Base-by-base conservation (phyloP, 2,329 filamentous ascomycete species). In the Knufia fluminis region DNA sequence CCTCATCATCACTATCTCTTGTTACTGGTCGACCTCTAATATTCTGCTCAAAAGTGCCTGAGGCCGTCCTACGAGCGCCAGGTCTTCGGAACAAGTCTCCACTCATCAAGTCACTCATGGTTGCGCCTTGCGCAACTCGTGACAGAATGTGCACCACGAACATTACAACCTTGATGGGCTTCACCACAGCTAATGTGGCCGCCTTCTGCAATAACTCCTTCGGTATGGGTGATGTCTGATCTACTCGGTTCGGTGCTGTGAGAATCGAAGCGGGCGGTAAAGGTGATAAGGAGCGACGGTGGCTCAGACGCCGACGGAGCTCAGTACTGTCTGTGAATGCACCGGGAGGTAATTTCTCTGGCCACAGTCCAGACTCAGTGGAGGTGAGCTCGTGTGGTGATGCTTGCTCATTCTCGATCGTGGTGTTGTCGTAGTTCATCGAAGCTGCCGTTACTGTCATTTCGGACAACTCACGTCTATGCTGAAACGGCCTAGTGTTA, bases 111-210 rank as follows among this genome's bases (percentile, higher is more conserved):
- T 63, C 54, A 58, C 58, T 49, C 59, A 62, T 33, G 20, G 66
- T 64, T 4, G 64, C 65, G 3, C 72, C 72, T 40, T 67, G 67
- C 1, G 82, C 77, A 54, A 95, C 87, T 54, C 79, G 81, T 0
- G 85, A 82, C 1, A 89, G 86, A 50, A 95, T 86, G 49, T 81
- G 80, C 3, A 95, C 75, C 74, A 95, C 89, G 35, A 94, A 71
- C 22, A 79, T 74, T 31, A 94, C 77, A 1, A 94, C 75, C 59
- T 90, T 80, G 28, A 83, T 78, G 0, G 90, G 88, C n/a, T 88
- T 88, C 0, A 85, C 81, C 12, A 95, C 70, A 3, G 94, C 75
- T 24, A 92, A 75, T 46, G 86, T 81, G 54, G 79, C 82, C 0
- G 88, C 89, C 66, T 86, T 90, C 49, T 83, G 78, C 22, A 94